Evolutionary conservation across 352 stramenopile genomes (phyloP).

Genomic region (Phytophthora colocasiae): DNA sequence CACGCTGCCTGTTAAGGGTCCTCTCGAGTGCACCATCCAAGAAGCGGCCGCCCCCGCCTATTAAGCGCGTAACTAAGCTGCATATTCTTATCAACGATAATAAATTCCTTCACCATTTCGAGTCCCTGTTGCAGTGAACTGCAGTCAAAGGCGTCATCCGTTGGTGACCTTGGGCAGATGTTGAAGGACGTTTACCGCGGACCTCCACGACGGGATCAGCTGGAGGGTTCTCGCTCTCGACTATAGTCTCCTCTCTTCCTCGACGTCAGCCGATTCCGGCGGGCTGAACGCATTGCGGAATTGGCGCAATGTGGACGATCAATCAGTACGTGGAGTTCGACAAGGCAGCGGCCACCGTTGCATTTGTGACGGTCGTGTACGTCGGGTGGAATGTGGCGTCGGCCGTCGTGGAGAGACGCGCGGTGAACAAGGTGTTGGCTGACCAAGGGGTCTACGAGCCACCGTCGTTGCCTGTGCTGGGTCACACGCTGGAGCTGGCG

Average conservation of each 20-base stretch:
- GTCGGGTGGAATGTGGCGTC: slow-evolving; percentile 22
- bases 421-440: slow-evolving; percentile 14
- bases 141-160: slow-evolving; percentile 2
- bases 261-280: slow-evolving; percentile 11
- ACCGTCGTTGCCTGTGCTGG: slow-evolving; percentile 38
- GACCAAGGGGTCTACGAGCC: slow-evolving; percentile 27
- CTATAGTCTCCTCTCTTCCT: slow-evolving; percentile 9
- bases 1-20: slow-evolving; percentile 46
- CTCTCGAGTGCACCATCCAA: slow-evolving; percentile 33
- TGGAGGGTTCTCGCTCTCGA: slow-evolving; percentile 2
- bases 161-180: slow-evolving; percentile 4
- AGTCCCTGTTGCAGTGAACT: neutral
- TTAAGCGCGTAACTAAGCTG: slow-evolving; percentile 16
- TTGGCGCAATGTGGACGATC: slow-evolving; percentile 11
- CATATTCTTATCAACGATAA: slow-evolving; percentile 6
- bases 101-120: slow-evolving; percentile 5
- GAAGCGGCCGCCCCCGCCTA: slow-evolving; percentile 27
- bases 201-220: slow-evolving; percentile 21
- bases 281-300: neutral
- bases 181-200: slow-evolving; percentile 14
- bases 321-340: slow-evolving; percentile 15
- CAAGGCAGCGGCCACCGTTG: slow-evolving; percentile 11
- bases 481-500: slow-evolving; percentile 39
- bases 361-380: slow-evolving; percentile 15
- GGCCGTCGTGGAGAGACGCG: neutral